Evolutionary conservation across 306 rosid genomes (phyloP).

Genomic region (Hylodesmum podocarpum): DNA sequence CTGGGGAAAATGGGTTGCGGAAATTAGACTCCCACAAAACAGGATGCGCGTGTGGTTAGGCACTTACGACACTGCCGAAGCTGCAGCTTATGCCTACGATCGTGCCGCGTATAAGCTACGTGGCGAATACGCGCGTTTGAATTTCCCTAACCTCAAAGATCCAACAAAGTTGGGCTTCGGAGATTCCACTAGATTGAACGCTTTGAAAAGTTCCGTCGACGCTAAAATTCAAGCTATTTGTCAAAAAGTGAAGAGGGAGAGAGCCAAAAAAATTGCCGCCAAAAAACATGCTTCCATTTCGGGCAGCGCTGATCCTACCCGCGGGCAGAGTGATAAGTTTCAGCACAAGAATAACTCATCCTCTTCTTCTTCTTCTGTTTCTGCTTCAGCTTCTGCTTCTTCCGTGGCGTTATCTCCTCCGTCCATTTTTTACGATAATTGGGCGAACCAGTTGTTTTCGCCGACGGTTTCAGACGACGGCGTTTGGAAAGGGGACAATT

Average conservation of each 20-base stretch:
- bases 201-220: conserved; percentile 69
- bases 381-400: conserved; percentile 49
- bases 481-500: conserved; percentile 54
- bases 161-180: conserved; percentile 57
- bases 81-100: conserved; percentile 96
- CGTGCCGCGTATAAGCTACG: conserved; percentile 95
- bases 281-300: conserved; percentile 44
- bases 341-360: conserved; percentile 26
- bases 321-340: neutral
- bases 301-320: neutral
- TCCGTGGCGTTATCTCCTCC: conserved; percentile 25
- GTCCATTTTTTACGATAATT: conserved; percentile 28
- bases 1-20: conserved; percentile 99
- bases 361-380: conserved; percentile 46
- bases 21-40: conserved; percentile 94
- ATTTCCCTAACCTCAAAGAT: conserved; percentile 83
- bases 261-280: conserved; percentile 48
- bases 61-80: conserved; percentile 87
- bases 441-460: conserved; percentile 43
- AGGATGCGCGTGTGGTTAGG: conserved; percentile 98
- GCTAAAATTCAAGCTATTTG: conserved; percentile 88
- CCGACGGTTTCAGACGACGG: conserved; percentile 57
- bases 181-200: conserved; percentile 58
- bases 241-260: conserved; percentile 77
- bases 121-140: conserved; percentile 91